A percentile compares a stretch with the other conserved stretches of the same genome.
These are phyloP conservation scores for Clavispora carvajalis DNA, from an alignment of 805 yeast species.

Conservation along the genomic window DNA sequence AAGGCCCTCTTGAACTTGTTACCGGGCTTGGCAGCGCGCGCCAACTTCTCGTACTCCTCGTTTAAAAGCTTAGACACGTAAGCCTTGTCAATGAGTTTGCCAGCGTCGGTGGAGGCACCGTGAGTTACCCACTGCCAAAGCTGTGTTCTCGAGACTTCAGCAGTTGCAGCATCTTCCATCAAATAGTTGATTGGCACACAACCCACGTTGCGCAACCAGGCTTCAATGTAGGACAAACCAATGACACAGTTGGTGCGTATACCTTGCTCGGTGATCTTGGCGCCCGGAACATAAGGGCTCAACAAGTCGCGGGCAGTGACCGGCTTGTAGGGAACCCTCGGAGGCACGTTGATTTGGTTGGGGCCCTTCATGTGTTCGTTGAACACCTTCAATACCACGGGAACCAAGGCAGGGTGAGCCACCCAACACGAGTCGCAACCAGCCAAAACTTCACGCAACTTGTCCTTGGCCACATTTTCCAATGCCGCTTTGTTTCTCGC, in stretches of 20 bases:
- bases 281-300: constrained; percentile 59
- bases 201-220: constrained; percentile 80
- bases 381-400: constrained; percentile 67
- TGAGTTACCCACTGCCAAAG: constrained; percentile 82
- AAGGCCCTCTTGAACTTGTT: constrained; percentile 69
- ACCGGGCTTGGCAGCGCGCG: constrained; percentile 44
- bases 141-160: constrained; percentile 81
- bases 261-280: constrained; percentile 64
- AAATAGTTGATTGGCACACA: constrained; percentile 81
- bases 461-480: constrained; percentile 69
- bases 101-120: constrained; percentile 55
- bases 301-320: constrained; percentile 55
- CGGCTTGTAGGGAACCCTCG: constrained; percentile 45
- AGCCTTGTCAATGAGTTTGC: constrained; percentile 53
- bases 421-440: constrained; percentile 92
- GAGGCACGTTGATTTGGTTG: constrained; percentile 61
- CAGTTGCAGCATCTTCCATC: constrained; percentile 91
- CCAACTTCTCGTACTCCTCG: constrained; percentile 55
- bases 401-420: constrained; percentile 79
- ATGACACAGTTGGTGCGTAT: constrained; percentile 67
- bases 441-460: constrained; percentile 67
- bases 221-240: constrained; percentile 77
- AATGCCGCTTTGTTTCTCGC: constrained; percentile 61
- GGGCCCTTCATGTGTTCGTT: constrained; percentile 77
- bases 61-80: constrained; percentile 52